Conservation (phyloP, 495 filamentous ascomycete species). For the Neurospora sp. region DNA sequence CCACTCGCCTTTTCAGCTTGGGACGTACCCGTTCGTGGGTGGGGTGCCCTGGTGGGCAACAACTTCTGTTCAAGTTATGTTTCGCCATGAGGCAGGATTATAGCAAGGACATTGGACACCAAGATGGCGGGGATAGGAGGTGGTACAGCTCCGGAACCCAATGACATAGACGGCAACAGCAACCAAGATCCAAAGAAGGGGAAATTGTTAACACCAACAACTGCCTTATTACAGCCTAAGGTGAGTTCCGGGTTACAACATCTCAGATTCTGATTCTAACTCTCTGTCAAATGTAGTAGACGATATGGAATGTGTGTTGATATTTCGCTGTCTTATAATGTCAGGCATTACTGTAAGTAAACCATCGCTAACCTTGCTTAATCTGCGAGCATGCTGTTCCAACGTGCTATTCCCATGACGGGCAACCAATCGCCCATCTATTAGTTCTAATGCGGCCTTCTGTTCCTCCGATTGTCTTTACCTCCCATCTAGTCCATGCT, state of each 20-base stretch:
- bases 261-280: too few species aligned
- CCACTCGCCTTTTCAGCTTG: neutral
- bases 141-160: neutral
- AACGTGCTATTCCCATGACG: neutral
- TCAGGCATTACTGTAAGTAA: neutral
- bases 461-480: neutral
- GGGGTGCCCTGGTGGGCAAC: neutral
- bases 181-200: neutral
- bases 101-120: neutral
- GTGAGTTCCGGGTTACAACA: too few species aligned
- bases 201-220: neutral
- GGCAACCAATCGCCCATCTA: neutral
- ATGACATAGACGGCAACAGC: neutral
- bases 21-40: neutral
- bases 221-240: neutral
- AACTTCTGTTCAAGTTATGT: neutral
- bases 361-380: neutral
- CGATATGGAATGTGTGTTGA: neutral
- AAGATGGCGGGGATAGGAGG: neutral
- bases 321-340: neutral
- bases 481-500: constrained; percentile 15
- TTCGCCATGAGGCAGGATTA: neutral
- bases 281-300: neutral
- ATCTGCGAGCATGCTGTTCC: neutral
- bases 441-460: neutral